A percentile compares a stretch with the other conserved stretches of the same genome.
These are phyloP conservation scores for Vigna nakashimae DNA, from an alignment of 306 rosid species.

Conservation along the genomic window DNA sequence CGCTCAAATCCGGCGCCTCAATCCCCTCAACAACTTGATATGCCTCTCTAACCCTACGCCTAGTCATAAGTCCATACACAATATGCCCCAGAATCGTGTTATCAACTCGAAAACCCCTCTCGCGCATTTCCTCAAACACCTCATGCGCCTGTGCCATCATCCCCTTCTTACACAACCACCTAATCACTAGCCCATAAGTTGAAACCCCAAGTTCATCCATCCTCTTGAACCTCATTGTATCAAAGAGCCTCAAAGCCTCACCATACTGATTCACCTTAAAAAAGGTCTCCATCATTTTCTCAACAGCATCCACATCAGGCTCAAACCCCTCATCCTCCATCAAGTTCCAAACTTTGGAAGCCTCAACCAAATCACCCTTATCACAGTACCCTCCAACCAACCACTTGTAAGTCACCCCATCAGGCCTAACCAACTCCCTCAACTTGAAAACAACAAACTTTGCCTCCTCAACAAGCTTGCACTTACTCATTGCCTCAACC, in stretches of 20 bases:
- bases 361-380: conserved; percentile 75
- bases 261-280: conserved; percentile 63
- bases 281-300: conserved; percentile 71
- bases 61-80: conserved; percentile 66
- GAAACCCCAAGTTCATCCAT: conserved; percentile 65
- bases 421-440: conserved; percentile 60
- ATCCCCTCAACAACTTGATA: conserved; percentile 52
- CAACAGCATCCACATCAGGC: conserved; percentile 58
- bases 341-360: conserved; percentile 79
- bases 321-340: conserved; percentile 82
- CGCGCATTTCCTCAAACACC: conserved; percentile 76
- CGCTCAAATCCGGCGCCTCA: conserved; percentile 50
- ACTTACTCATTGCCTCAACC: conserved; percentile 58
- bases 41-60: conserved; percentile 66
- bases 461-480: conserved; percentile 74
- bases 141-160: conserved; percentile 52
- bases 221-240: conserved; percentile 67
- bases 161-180: conserved; percentile 76
- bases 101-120: conserved; percentile 62
- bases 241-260: conserved; percentile 74
- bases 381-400: conserved; percentile 74
- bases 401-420: conserved; percentile 59
- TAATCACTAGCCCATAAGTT: conserved; percentile 64
- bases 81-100: conserved; percentile 55
- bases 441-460: conserved; percentile 64